phyloP scores from a whole-genome alignment of 768 basidiomycete genomes.

The Butyriboletus loyo region DNA sequence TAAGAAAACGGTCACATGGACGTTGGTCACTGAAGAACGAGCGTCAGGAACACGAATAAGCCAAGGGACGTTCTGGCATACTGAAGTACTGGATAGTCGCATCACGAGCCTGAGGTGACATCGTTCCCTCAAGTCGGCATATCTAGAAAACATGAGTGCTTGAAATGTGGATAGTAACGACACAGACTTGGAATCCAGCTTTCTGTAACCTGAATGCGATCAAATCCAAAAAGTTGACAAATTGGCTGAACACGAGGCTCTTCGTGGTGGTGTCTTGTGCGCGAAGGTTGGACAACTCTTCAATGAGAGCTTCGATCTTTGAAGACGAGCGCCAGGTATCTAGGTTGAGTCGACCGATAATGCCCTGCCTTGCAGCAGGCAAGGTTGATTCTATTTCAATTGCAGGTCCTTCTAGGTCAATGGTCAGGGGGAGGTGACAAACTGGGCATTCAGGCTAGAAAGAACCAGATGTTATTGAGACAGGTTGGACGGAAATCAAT shows the following conservation, averaged over 20 bases:
- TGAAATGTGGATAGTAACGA: neutral
- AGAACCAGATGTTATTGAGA: neutral
- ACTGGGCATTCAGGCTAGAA: constrained; percentile 87
- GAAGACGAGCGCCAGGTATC: constrained; percentile 93
- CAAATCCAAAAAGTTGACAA: constrained; percentile 89
- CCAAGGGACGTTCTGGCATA: constrained; percentile 34
- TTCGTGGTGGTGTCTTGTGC: constrained; percentile 88
- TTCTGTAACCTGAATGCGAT: constrained; percentile 90
- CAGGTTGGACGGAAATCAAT: neutral
- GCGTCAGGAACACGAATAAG: neutral
- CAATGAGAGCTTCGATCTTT: constrained; percentile 94
- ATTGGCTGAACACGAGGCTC: constrained; percentile 95
- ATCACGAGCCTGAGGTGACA: constrained; percentile 95
- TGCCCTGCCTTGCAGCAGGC: constrained; percentile 70
- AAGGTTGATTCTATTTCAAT: constrained; percentile 71
- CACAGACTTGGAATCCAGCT: constrained; percentile 81
- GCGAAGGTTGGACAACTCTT: constrained; percentile 86
- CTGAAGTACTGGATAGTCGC: constrained; percentile 94
- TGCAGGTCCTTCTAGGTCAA: constrained; percentile 93
- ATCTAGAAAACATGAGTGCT: constrained; percentile 45
- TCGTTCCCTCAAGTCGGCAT: constrained; percentile 92
- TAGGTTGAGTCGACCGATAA: constrained; percentile 85
- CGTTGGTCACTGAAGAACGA: constrained; percentile 70
- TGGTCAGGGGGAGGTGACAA: constrained; percentile 88
- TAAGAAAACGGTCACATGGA: constrained; percentile 95